A percentile compares a stretch with the other conserved stretches of the same genome.
phyloP scores from a whole-genome alignment of 139 green algal species.

The Chlorella ohadii region DNA sequence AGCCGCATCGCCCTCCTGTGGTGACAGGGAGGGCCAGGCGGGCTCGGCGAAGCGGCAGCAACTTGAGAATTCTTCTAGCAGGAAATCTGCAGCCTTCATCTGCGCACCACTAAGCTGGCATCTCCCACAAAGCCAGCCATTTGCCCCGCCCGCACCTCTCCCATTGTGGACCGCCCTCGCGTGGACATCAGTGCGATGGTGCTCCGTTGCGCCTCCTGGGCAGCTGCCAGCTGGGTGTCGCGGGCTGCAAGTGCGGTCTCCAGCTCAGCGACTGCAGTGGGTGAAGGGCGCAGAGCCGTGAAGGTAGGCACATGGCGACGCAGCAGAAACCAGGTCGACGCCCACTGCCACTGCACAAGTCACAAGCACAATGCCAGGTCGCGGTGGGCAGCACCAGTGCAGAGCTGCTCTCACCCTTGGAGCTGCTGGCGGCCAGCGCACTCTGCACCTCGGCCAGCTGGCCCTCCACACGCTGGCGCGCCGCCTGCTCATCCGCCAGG shows the following conservation, averaged over 20 bases:
- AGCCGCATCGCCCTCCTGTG: not conserved
- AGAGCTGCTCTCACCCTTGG: not conserved
- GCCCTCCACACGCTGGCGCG: not conserved
- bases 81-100: no score
- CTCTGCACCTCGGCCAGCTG: not conserved
- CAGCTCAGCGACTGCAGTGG: not conserved
- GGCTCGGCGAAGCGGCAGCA: no score
- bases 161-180: not conserved
- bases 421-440: not conserved
- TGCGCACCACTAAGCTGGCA: no score
- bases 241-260: conserved; percentile 4
- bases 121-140: no score
- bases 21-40: not conserved
- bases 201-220: conserved; percentile 15
- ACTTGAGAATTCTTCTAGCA: no score
- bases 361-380: no score
- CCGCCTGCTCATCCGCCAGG: conserved; percentile 7
- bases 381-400: no score
- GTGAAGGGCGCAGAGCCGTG: not conserved
- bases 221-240: not conserved
- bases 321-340: no score
- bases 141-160: not conserved
- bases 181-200: not conserved
- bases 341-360: no score
- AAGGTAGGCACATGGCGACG: no score